Base-by-base conservation (phyloP, 495 filamentous ascomycete species). In the Talaromyces borbonicus region DNA sequence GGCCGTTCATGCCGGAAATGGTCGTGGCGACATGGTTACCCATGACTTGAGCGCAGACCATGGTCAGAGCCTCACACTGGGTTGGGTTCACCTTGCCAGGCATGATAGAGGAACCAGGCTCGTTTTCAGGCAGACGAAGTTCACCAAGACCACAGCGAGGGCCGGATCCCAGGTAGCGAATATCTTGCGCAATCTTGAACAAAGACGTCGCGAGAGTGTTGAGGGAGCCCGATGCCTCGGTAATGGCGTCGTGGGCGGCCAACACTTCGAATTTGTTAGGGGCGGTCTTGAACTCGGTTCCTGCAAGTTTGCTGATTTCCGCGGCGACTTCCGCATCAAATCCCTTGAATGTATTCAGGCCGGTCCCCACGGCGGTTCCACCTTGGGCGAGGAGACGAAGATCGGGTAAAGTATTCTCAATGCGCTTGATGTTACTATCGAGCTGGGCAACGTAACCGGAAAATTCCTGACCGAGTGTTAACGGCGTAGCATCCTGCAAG, bases 11-110 rank as follows among this genome's bases (percentile, higher is more conserved):
- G 56, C 90, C 92, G 48, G 87, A 85, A 43, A 97, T 81, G 15
- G 90, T 95, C 36, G 85, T 77, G 24, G 92, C 86, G 35, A 84
- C 82, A 64, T 98, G 81, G 73, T 98, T 98, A 54, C 92, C 92
- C 77, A 97, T 93, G 27, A 98, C 93, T 65, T 98, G 92, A 2
- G 87, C 78, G 72, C 90, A 96, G 46, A 98, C 66, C 92, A 98
- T 98, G 50, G 92, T 98, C 63, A 98, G 69, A 29, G 90, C 85
- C 75, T 98, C 92, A 69, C 87, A 94, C 71, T 98, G 92, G 20
- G 92, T 98, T 26, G 92, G 92, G 75, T 98, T 98, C 56, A 98
- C 92, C 75, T 98, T 98, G 55, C 92, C 92, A 23, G 92, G 92
- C 92, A 98, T 98, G 71, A 98, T 97, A 46, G 85, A 92, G 55